Conservation (phyloP, 2,329 filamentous ascomycete species). For the Ophiosphaerella narmari region DNA sequence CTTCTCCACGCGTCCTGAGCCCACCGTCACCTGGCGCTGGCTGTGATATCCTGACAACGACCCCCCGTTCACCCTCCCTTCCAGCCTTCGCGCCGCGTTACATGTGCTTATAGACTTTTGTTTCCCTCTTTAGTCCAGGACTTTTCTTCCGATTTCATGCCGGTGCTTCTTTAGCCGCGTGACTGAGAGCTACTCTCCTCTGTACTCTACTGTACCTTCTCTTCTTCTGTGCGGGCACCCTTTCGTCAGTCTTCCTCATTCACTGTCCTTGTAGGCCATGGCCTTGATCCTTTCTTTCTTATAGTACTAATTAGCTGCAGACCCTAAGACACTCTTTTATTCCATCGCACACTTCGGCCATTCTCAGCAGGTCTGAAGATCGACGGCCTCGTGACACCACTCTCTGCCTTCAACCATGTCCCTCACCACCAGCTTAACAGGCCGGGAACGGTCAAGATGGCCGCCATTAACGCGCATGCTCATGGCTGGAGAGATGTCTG, state of each 20-base stretch:
- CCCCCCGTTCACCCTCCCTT: slow-evolving; percentile 20
- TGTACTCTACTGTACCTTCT: slow-evolving; percentile 27
- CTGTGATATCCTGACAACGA: slow-evolving; percentile 32
- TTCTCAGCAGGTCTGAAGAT: slow-evolving; percentile 49
- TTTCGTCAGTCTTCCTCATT: slow-evolving; percentile 34
- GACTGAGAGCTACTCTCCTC: slow-evolving; percentile 20
- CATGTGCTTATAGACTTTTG: slow-evolving; percentile 46
- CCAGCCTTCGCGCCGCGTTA: slow-evolving; percentile 17
- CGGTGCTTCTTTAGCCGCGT: slow-evolving; percentile 47
- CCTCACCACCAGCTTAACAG: slow-evolving; percentile 42
- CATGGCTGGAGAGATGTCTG: slow-evolving; percentile 80
- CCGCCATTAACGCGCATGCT: slow-evolving; percentile 82
- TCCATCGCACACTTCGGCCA: slow-evolving; percentile 31
- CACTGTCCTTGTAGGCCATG: slow-evolving; percentile 6
- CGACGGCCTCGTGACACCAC: slow-evolving; percentile 22
- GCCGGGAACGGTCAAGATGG: slow-evolving; percentile 74
- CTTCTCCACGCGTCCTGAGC: slow-evolving; percentile 35
- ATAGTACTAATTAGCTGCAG: slow-evolving; percentile 1
- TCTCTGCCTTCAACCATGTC: slow-evolving; percentile 31
- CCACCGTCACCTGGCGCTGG: slow-evolving; percentile 32
- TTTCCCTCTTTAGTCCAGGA: slow-evolving; percentile 38
- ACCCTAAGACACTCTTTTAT: slow-evolving; percentile 37
- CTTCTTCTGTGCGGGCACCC: slow-evolving; percentile 47
- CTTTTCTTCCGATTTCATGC: slow-evolving; percentile 43
- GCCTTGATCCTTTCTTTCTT: slow-evolving; percentile 3